phyloP scores from a whole-genome alignment of 176 grass and related monocot species.

The Panicum miliaceum region DNA sequence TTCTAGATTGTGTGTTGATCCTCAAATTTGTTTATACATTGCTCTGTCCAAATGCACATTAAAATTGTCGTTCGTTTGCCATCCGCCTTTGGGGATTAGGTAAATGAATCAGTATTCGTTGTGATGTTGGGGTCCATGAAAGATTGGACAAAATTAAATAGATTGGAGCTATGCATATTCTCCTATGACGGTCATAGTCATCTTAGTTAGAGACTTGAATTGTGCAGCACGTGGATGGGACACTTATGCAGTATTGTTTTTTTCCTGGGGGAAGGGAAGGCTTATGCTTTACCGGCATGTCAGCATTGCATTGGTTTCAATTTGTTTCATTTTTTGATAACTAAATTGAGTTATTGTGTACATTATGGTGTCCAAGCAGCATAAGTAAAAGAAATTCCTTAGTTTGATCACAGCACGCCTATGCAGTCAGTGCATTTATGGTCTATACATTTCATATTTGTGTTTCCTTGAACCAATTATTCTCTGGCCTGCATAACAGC shows the following conservation, averaged over 20 bases:
- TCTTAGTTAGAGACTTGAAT: constrained; percentile 6
- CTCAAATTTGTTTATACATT: constrained; percentile 16
- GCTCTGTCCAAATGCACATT: constrained; percentile 23
- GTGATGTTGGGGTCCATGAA: constrained; percentile 41
- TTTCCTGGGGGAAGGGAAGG: neutral
- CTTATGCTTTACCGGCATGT: neutral
- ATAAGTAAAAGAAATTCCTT: neutral
- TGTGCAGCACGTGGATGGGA: neutral
- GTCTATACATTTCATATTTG: neutral
- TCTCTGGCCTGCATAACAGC: neutral
- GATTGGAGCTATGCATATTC: neutral
- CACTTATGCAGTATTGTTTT: neutral
- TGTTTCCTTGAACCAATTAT: neutral
- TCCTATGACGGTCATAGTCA: neutral
- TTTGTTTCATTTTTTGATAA: neutral
- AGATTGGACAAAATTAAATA: constrained; percentile 45
- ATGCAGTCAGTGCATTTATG: neutral
- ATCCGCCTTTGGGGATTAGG: constrained; percentile 35
- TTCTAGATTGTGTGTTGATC: neutral
- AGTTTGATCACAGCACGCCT: neutral
- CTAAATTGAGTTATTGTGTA: neutral
- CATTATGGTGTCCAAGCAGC: neutral
- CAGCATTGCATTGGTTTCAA: neutral
- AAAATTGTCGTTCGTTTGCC: constrained; percentile 15
- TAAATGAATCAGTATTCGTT: constrained; percentile 49